Base-by-base conservation (phyloP, 768 basidiomycete species). In the Cystofilobasidium macerans region DNA sequence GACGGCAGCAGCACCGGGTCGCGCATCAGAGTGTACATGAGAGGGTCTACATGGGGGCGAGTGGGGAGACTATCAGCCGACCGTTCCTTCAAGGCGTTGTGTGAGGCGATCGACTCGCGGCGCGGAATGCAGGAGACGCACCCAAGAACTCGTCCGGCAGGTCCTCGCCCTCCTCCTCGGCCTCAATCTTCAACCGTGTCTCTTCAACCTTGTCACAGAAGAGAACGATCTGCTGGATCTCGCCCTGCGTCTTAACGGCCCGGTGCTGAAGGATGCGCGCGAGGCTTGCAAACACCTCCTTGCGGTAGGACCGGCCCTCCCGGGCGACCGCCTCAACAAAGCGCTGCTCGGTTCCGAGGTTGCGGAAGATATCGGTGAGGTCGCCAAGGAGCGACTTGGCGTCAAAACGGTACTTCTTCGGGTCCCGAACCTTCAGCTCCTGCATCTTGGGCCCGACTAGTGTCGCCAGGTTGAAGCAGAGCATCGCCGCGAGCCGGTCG, bases 61-160 rank as follows among this genome's bases (percentile, higher is more conserved):
- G 35, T 22, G 68, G 24, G 7, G 33, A 24, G n/a, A 33, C 7
- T 12, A 26, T 18, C 28, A 40, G n/a, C 42, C 24, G 12, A 35
- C 13, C n/a, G n/a, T n/a, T n/a, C n/a, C n/a, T n/a, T n/a, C n/a
- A n/a, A n/a, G n/a, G n/a, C n/a, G n/a, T n/a, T n/a, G n/a, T n/a
- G n/a, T n/a, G n/a, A n/a, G n/a, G n/a, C n/a, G n/a, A n/a, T n/a
- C n/a, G n/a, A n/a, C n/a, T n/a, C n/a, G n/a, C n/a, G 35, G 22
- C 12, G 30, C 26, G 42, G 13, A 8, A 47, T 20, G 30, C 12
- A 22, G 30, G 6, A 6, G 3, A 72, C 85, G 59, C 71, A 91
- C 92, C 93, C 58, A 92, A 76, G 81, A 87, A 98, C 74, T 99
- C 94, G 48, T 99, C 95, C 0, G 95, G 95, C 88, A 91, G 33